phyloP scores from a whole-genome alignment of 2,329 filamentous ascomycete genomes.

The Emmonsiellopsis sp. region DNA sequence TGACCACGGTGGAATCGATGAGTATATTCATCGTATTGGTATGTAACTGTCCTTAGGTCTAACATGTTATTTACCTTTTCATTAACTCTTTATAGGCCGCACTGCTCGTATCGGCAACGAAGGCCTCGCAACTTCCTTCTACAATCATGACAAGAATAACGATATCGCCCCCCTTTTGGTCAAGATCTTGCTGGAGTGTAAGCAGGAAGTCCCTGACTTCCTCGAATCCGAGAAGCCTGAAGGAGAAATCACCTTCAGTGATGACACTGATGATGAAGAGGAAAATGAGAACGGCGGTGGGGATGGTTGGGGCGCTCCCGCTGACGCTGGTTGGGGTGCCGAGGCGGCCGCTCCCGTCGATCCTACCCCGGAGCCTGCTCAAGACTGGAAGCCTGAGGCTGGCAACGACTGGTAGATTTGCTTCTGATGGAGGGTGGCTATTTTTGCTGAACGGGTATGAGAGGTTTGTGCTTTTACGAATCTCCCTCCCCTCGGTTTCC shows the following conservation, averaged over 20 bases:
- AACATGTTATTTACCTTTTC: background rate
- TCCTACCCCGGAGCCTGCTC: background rate
- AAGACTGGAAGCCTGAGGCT: slow-evolving; percentile 2
- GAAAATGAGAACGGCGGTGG: slow-evolving; percentile 15
- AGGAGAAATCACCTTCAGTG: slow-evolving; percentile 40
- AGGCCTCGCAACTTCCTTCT: slow-evolving; percentile 83
- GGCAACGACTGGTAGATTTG: slow-evolving; percentile 3
- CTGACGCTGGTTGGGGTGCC: slow-evolving; percentile 8
- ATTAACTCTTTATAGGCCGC: slow-evolving; percentile 49
- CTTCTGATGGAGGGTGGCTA: background rate
- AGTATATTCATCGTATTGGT: slow-evolving; percentile 94
- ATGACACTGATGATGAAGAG: slow-evolving; percentile 41
- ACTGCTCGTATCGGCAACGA: slow-evolving; percentile 87
- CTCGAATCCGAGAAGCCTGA: slow-evolving; percentile 48
- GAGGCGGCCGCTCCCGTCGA: background rate
- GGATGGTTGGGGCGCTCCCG: background rate
- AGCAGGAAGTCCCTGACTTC: slow-evolving; percentile 75
- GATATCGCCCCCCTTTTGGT: slow-evolving; percentile 63
- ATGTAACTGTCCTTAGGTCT: slow-evolving; percentile 22
- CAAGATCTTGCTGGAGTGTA: slow-evolving; percentile 70
- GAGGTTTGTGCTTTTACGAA: no score
- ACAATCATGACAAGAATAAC: slow-evolving; percentile 62
- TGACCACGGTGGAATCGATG: slow-evolving; percentile 75
- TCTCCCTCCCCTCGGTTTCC: no score
- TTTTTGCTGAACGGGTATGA: no score